Evolutionary conservation across 305 asterid genomes (phyloP), one percentile per base, ranked within the genome.

Genomic region (Fraxinus platypoda): DNA sequence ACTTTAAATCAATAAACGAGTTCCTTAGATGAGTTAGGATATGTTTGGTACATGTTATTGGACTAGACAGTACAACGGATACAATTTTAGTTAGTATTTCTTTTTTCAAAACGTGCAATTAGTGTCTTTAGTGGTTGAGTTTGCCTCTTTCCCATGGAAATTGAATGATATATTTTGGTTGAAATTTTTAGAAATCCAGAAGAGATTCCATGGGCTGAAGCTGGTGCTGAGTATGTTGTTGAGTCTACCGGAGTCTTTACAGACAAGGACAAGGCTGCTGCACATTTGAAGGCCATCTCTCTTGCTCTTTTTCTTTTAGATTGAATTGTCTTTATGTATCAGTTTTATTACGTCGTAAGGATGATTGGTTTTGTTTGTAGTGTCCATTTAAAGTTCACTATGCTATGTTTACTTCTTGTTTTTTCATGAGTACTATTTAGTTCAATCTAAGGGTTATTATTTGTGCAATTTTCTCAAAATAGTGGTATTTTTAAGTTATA

Each of bases 231-330:
- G 9, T 90, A 62, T 64, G 88, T 88, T 26, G 90, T 90, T 35
- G 93, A 90, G 83, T 90, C 93, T 2, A 90, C 93, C 75, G 93
- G 93, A 43, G 93, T 90, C 28, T 90, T 90, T 85, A 90, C 90
- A 0, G 91, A 90, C 77, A 90, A 88, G 87, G 93, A 90, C 26
- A 90, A 88, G 77, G 93, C 90, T 85, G 91, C 91, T 84, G 91
- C 93, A 21, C 93, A 88, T 31, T 83, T 88, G 89, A 90, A 90
- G 93, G 92, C 84, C 19, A 19, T 33, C 33, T 64, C 34, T 64
- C 15, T 2, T 11, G 4, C 71, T 62, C 5, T 8, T 15, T 23
- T 12, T 62, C 71, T 23, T 19, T 46, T 46, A 46, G 19, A 13
- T 46, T 46, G 57, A 13, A 46, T 46, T 46, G 54, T 15, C 59